Percentiles rank a stretch among this genome's conserved stretches.
phyloP scores from a whole-genome alignment of 106 monocot genomes.

The Dendrobium huoshanense region DNA sequence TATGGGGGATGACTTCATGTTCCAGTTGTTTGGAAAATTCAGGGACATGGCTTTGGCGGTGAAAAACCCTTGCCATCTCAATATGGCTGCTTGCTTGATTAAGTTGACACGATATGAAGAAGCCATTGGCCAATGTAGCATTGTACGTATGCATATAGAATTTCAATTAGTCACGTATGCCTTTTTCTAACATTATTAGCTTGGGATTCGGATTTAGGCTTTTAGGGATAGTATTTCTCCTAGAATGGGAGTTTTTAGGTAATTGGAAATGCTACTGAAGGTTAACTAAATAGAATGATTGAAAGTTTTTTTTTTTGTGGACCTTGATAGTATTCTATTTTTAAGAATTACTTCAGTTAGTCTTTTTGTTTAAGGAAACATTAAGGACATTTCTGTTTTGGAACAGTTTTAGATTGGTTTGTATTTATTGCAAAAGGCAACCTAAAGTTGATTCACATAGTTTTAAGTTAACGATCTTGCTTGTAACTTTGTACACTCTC shows the following conservation, averaged over 20 bases:
- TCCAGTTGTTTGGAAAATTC: constrained; percentile 96
- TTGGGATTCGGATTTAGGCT: neutral
- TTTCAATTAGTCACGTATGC: neutral
- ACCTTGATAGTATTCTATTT: too few relatives aligned
- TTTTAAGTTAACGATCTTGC: too few relatives aligned
- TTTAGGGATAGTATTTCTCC: neutral
- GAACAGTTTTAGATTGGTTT: too few relatives aligned
- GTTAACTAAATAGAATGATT: too few relatives aligned
- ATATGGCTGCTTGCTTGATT: constrained; percentile 85
- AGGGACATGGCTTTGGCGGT: constrained; percentile 97
- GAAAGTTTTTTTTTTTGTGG: too few relatives aligned
- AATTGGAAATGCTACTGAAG: neutral
- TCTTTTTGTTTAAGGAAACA: too few relatives aligned
- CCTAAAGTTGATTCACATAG: too few relatives aligned
- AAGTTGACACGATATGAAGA: constrained; percentile 81
- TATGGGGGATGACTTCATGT: constrained; percentile 99
- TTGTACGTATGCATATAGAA: constrained; percentile 41
- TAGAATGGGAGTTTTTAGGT: neutral
- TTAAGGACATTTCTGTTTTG: too few relatives aligned
- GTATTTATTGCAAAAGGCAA: too few relatives aligned
- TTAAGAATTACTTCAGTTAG: too few relatives aligned
- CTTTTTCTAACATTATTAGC: neutral
- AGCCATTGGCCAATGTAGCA: constrained; percentile 86
- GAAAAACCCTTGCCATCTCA: constrained; percentile 97
- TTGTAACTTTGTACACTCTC: too few relatives aligned